Conservation (phyloP, 306 rosid genomes). For the Pachyrhizus erosus region DNA sequence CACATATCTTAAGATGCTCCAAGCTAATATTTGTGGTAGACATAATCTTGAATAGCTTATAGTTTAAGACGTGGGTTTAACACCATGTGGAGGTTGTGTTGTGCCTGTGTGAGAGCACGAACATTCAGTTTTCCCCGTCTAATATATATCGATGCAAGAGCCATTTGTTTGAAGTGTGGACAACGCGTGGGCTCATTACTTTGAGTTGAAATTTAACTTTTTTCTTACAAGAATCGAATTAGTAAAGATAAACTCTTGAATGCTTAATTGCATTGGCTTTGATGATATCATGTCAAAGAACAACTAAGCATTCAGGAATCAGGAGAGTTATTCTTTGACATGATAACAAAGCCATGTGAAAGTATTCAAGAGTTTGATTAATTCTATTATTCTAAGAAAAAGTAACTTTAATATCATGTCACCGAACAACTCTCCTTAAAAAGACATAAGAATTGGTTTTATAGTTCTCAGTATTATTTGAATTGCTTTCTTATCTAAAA, state of each 20-base stretch:
- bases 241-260: background rate
- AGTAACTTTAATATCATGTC: background rate
- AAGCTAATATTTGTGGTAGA: background rate
- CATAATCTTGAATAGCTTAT: conserved; percentile 1
- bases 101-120: background rate
- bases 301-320: background rate
- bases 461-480: background rate
- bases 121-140: too few relatives aligned
- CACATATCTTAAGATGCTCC: background rate
- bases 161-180: background rate
- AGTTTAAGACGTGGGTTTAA: background rate
- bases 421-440: background rate
- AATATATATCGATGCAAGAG: too few relatives aligned
- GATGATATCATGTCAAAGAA: conserved; percentile 4
- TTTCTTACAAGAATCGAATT: background rate
- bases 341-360: background rate
- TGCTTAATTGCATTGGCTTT: background rate
- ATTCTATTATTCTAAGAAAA: background rate
- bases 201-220: background rate
- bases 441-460: background rate
- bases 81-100: background rate
- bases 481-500: background rate
- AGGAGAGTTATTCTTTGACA: background rate
- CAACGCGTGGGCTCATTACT: background rate
- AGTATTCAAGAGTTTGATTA: background rate